Percentiles rank a stretch among this genome's conserved stretches.
Evolutionary conservation across 2,329 filamentous ascomycete species (phyloP).

Genomic region (Coleophoma cylindrospora): DNA sequence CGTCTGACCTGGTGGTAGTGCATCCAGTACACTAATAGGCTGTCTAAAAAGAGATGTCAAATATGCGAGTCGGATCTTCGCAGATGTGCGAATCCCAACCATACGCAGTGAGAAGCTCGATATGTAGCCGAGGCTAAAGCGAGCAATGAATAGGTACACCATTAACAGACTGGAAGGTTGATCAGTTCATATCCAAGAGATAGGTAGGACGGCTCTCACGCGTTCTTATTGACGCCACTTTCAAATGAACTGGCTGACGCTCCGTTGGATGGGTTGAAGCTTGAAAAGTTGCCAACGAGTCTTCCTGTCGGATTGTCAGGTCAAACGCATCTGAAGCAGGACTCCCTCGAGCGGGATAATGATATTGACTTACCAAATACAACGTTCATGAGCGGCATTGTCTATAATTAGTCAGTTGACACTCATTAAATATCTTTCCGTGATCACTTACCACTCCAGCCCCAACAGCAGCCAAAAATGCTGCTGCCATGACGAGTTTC

Average conservation of each 20-base stretch:
- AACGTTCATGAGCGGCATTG: conserved; percentile 55
- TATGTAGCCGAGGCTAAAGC: conserved; percentile 59
- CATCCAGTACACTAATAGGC: conserved; percentile 63
- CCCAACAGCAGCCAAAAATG: conserved; percentile 16
- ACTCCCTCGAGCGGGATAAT: conserved; percentile 3
- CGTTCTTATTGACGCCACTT: neutral
- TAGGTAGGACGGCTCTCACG: conserved; percentile 27
- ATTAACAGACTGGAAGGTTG: conserved; percentile 51
- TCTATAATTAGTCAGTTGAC: conserved; percentile 25
- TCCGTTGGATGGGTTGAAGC: neutral
- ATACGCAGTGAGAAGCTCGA: conserved; percentile 57
- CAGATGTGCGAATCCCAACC: conserved; percentile 57
- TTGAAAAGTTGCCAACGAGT: conserved; percentile 43
- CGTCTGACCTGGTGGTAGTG: conserved; percentile 39
- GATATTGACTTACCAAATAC: conserved; percentile 41
- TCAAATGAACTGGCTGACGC: neutral
- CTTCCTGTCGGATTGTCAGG: conserved; percentile 23
- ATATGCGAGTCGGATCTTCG: conserved; percentile 58
- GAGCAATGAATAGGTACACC: conserved; percentile 64
- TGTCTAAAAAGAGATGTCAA: conserved; percentile 59
- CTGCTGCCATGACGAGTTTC: conserved; percentile 14
- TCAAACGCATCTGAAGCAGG: neutral
- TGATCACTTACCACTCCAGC: conserved; percentile 16
- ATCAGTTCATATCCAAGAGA: neutral
- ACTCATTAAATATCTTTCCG: neutral